Conservation (phyloP, 2,329 filamentous ascomycete genomes). For the Davidsoniella neocaledoniae region DNA sequence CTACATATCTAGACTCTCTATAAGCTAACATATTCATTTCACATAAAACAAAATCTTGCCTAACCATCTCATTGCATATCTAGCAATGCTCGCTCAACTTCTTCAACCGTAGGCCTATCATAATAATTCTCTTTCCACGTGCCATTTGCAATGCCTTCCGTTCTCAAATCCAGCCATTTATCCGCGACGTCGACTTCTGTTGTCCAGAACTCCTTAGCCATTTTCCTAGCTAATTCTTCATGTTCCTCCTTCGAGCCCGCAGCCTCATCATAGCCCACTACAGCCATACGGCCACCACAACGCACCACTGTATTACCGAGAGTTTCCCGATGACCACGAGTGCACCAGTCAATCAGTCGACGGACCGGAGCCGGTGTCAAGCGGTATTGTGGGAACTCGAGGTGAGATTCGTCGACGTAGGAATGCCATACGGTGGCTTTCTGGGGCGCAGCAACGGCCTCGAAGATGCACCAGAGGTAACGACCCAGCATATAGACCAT, state of each 20-base stretch:
- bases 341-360: conserved; percentile 34
- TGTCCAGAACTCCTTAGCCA: conserved; percentile 31
- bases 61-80: too few species aligned
- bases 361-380: conserved; percentile 30
- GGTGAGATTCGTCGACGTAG: conserved; percentile 36
- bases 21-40: conserved; percentile 18
- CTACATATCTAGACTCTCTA: background rate
- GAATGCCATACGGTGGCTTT: conserved; percentile 41
- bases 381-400: conserved; percentile 37
- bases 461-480: conserved; percentile 45
- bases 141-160: conserved; percentile 22
- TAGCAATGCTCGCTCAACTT: conserved; percentile 20
- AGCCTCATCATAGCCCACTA: conserved; percentile 14
- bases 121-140: conserved; percentile 35
- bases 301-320: conserved; percentile 30
- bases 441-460: conserved; percentile 41
- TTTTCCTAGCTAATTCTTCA: conserved; percentile 14
- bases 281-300: conserved; percentile 28
- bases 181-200: conserved; percentile 31
- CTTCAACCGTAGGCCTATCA: conserved; percentile 27
- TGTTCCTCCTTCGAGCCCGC: conserved; percentile 18
- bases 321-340: conserved; percentile 28
- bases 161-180: conserved; percentile 27
- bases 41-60: background rate
- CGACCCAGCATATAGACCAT: conserved; percentile 47